phyloP scores from a whole-genome alignment of 257 asterid species.

The Solanum lignicaule region DNA sequence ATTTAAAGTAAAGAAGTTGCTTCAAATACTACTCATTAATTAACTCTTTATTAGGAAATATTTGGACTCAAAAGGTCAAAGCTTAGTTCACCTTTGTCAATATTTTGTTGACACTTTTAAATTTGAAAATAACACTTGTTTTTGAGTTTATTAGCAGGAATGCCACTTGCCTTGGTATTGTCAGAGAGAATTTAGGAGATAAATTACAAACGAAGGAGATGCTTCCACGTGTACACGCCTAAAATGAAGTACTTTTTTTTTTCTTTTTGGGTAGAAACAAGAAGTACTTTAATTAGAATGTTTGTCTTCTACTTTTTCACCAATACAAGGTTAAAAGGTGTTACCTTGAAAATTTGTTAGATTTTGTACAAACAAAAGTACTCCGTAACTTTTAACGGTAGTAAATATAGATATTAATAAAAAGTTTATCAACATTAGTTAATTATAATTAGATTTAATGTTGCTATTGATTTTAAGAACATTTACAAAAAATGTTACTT shows the following conservation, averaged over 20 bases:
- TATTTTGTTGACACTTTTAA: neutral
- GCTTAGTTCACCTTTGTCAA: neutral
- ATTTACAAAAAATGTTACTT: no score
- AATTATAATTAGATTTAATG: no score
- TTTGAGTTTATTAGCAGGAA: neutral
- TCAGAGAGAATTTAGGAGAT: neutral
- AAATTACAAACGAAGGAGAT: neutral
- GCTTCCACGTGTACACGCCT: neutral
- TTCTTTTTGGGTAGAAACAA: neutral
- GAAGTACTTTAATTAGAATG: neutral
- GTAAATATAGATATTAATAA: no score
- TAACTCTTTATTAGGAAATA: neutral
- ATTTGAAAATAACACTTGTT: neutral
- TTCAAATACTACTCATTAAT: neutral
- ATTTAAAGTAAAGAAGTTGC: neutral
- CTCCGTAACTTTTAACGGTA: no score
- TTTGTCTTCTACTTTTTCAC: neutral
- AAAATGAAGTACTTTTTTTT: neutral
- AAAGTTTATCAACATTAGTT: no score
- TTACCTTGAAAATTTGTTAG: neutral
- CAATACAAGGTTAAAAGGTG: neutral
- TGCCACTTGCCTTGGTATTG: neutral
- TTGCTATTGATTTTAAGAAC: no score
- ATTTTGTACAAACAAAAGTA: neutral
- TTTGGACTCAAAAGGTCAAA: neutral